Conservation (phyloP, 805 yeast genomes). For the Myxozyma neotropica region DNA sequence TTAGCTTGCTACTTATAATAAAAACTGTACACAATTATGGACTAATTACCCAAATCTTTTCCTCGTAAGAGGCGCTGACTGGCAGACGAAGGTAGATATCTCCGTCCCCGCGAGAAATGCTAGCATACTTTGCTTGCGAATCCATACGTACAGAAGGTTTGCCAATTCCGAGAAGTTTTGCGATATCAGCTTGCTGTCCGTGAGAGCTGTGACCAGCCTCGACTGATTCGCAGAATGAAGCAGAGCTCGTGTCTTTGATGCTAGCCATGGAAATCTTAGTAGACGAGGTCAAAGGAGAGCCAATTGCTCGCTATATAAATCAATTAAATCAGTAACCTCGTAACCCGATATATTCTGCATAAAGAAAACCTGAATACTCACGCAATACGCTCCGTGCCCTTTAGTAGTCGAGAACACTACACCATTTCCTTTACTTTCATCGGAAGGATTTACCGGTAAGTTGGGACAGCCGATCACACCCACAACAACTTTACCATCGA, state of each 20-base stretch:
- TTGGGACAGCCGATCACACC: conserved; percentile 98
- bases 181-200: conserved; percentile 77
- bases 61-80: conserved; percentile 70
- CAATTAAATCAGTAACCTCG: neutral
- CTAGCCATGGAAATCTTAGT: conserved; percentile 56
- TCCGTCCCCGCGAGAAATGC: conserved; percentile 86
- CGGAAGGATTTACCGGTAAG: conserved; percentile 56
- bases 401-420: conserved; percentile 72
- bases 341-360: too few species aligned
- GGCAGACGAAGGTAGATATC: conserved; percentile 92
- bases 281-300: conserved; percentile 38
- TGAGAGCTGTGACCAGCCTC: conserved; percentile 95
- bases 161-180: conserved; percentile 61
- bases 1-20: neutral
- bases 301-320: conserved; percentile 20
- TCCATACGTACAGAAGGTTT: conserved; percentile 72
- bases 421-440: conserved; percentile 51
- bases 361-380: conserved; percentile 46
- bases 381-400: conserved; percentile 66
- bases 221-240: conserved; percentile 86
- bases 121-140: conserved; percentile 95
- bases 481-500: conserved; percentile 77
- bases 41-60: conserved; percentile 74
- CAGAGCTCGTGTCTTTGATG: conserved; percentile 47
- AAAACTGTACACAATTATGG: too few species aligned